These are phyloP conservation scores for Beauveria scarabaeidicola DNA, from an alignment of 2,329 filamentous ascomycete genomes.

Conservation along the genomic window DNA sequence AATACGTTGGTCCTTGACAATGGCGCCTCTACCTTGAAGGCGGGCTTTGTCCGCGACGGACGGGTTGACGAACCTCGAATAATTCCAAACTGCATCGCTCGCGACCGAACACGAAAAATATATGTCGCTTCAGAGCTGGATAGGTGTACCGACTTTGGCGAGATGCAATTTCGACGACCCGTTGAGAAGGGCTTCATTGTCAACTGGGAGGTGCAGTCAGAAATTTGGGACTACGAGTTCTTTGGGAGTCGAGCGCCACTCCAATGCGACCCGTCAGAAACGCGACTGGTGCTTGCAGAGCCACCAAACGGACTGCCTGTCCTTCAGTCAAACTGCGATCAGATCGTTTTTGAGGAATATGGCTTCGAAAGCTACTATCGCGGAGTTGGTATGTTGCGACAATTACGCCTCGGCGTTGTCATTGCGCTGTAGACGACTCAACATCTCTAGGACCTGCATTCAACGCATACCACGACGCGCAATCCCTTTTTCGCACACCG, in stretches of 20 bases:
- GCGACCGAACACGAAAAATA: conserved; percentile 67
- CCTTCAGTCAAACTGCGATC: conserved; percentile 83
- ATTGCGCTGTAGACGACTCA: neutral
- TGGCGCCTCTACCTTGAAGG: conserved; percentile 85
- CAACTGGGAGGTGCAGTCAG: conserved; percentile 93
- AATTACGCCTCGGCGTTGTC: too few species aligned
- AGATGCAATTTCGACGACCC: conserved; percentile 76
- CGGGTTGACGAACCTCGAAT: conserved; percentile 50
- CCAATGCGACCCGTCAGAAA: conserved; percentile 67
- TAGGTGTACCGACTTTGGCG: conserved; percentile 78
- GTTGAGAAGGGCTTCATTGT: conserved; percentile 93
- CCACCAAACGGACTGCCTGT: conserved; percentile 73
- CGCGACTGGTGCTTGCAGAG: conserved; percentile 78
- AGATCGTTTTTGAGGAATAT: conserved; percentile 97
- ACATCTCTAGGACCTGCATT: conserved; percentile 53
- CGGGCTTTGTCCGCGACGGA: conserved; percentile 57
- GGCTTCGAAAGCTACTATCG: conserved; percentile 82
- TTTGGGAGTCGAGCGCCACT: conserved; percentile 60
- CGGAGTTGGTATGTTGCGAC: conserved; percentile 46
- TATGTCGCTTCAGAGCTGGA: conserved; percentile 75
- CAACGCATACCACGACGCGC: conserved; percentile 75
- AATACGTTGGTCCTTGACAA: conserved; percentile 87
- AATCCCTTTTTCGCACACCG: conserved; percentile 57
- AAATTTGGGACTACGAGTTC: conserved; percentile 89
- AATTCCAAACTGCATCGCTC: conserved; percentile 83